phyloP scores from a whole-genome alignment of 805 yeast species.

The Hanseniaspora lindneri region DNA sequence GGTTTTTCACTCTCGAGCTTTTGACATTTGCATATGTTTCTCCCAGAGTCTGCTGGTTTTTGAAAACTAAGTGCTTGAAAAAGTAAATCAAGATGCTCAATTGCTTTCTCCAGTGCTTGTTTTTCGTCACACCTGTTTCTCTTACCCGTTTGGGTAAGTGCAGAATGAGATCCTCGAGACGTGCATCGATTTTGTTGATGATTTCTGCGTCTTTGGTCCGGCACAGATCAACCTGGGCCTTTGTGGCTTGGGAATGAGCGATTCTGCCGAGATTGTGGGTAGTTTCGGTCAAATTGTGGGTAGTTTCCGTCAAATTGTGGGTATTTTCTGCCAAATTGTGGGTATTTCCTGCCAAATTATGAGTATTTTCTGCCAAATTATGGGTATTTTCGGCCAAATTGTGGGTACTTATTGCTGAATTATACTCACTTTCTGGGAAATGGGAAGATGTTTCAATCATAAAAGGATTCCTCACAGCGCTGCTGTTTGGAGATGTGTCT shows the following conservation, averaged over 20 bases:
- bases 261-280: too few relatives aligned
- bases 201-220: background rate
- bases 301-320: too few relatives aligned
- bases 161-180: background rate
- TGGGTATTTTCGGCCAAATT: too few relatives aligned
- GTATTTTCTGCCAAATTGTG: too few relatives aligned
- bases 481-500: too few relatives aligned
- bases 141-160: conserved; percentile 1
- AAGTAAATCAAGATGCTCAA: background rate
- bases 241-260: background rate
- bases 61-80: background rate
- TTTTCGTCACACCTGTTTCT: background rate
- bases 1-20: conserved; percentile 1
- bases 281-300: too few relatives aligned
- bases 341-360: too few relatives aligned
- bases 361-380: too few relatives aligned
- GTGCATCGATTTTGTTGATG: background rate
- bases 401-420: too few relatives aligned
- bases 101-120: background rate
- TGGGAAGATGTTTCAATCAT: too few relatives aligned
- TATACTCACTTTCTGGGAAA: too few relatives aligned
- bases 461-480: too few relatives aligned
- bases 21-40: background rate
- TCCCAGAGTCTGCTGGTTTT: background rate
- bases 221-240: background rate